phyloP scores from a whole-genome alignment of 1,284 basidiomycete genomes.

The Porodaedalea pini region DNA sequence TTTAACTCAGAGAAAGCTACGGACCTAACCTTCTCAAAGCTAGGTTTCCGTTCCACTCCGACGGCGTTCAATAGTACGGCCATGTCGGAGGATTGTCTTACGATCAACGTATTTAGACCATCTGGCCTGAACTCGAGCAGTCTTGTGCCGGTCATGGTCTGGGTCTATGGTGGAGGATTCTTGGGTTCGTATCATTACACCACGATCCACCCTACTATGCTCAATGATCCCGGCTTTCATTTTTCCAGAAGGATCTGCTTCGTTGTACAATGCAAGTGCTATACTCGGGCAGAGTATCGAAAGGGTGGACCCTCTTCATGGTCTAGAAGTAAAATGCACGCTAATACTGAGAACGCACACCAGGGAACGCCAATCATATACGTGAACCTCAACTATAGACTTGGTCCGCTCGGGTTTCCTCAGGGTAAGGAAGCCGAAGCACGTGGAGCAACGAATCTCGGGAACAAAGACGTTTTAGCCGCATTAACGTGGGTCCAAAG shows the following conservation, averaged over 20 bases:
- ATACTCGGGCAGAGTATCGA: constrained; percentile 44
- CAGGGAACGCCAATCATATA: constrained; percentile 47
- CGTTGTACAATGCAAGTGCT: constrained; percentile 38
- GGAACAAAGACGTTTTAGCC: constrained; percentile 40
- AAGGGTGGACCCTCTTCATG: constrained; percentile 36
- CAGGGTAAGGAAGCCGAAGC: constrained; percentile 43
- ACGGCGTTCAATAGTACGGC: neutral
- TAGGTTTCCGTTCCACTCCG: neutral
- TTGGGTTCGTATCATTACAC: neutral
- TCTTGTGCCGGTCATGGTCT: constrained; percentile 37
- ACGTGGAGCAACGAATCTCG: constrained; percentile 41
- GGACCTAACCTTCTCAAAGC: neutral
- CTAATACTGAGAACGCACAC: constrained; percentile 10
- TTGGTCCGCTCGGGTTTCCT: constrained; percentile 48
- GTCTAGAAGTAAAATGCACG: neutral
- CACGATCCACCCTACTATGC: too few species aligned
- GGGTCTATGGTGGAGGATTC: constrained; percentile 31
- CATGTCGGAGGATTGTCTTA: constrained; percentile 44
- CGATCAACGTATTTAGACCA: constrained; percentile 45
- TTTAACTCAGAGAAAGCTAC: neutral
- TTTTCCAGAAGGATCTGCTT: constrained; percentile 30
- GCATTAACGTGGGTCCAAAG: constrained; percentile 47
- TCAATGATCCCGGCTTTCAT: neutral
- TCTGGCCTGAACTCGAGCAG: constrained; percentile 25
- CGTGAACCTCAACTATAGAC: constrained; percentile 53